Evolutionary conservation across 129 eudicot species (phyloP).

Genomic region (Glebionis coronaria): DNA sequence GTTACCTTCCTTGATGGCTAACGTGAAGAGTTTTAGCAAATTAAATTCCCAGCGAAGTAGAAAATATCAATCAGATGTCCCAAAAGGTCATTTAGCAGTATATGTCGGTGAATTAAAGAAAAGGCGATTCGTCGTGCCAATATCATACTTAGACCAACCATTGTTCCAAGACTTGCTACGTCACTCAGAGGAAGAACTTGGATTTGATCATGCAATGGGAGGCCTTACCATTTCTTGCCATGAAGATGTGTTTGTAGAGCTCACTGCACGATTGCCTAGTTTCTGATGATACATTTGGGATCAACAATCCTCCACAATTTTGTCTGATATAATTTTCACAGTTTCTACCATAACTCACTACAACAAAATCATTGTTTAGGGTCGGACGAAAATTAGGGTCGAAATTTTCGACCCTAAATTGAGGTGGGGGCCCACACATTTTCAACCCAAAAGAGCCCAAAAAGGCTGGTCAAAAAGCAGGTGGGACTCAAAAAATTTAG

Average conservation of each 20-base stretch:
- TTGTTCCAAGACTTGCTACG: conserved; percentile 26
- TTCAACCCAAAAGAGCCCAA: too few species aligned
- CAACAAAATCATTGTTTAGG: too few species aligned
- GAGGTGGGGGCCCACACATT: too few species aligned
- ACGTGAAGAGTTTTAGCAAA: conserved; percentile 20
- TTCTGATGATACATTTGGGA: too few species aligned
- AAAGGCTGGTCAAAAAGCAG: too few species aligned
- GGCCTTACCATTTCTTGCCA: conserved; percentile 29
- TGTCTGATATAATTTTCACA: too few species aligned
- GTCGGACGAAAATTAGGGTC: too few species aligned
- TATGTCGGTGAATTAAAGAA: conserved; percentile 25
- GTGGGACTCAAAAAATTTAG: too few species aligned
- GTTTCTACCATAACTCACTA: too few species aligned
- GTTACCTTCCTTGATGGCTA: neutral
- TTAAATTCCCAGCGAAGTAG: neutral
- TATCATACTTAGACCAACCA: conserved; percentile 26
- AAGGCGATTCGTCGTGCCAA: conserved; percentile 19
- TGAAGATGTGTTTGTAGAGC: conserved; percentile 25
- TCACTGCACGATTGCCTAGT: neutral
- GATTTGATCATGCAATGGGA: conserved; percentile 29
- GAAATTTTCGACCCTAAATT: too few species aligned
- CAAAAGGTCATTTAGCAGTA: conserved; percentile 27
- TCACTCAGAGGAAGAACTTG: conserved; percentile 23
- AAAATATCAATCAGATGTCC: conserved; percentile 22
- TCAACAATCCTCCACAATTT: too few species aligned